These are phyloP conservation scores for Taiozyma sp. DNA, from an alignment of 1,139 yeast species.

Conservation along the genomic window DNA sequence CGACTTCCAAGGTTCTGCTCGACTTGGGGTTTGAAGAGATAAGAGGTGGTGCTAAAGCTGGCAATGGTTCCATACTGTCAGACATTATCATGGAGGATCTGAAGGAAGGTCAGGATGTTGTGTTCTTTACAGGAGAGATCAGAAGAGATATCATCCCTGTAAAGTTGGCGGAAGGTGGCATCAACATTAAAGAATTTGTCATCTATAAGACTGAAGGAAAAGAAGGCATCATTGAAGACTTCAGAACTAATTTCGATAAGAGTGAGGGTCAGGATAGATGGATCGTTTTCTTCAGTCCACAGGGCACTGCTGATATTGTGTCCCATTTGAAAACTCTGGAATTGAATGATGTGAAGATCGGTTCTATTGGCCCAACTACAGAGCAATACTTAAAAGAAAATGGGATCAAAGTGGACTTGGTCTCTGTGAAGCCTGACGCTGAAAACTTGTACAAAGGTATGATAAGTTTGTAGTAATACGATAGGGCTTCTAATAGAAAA, in stretches of 20 bases:
- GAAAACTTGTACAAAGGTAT: conserved; percentile 42
- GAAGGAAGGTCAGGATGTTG: conserved; percentile 28
- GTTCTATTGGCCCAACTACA: conserved; percentile 94
- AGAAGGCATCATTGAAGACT: conserved; percentile 40
- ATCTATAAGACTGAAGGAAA: conserved; percentile 65
- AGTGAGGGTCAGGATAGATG: conserved; percentile 34
- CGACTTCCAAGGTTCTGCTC: conserved; percentile 61
- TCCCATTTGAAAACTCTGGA: conserved; percentile 32
- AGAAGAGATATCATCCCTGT: conserved; percentile 79
- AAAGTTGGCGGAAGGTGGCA: conserved; percentile 41
- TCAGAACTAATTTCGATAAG: conserved; percentile 13
- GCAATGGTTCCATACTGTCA: conserved; percentile 73
- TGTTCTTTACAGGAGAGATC: conserved; percentile 84
- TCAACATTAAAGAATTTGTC: conserved; percentile 55
- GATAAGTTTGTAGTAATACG: conserved; percentile 1
- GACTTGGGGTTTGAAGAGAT: conserved; percentile 64
- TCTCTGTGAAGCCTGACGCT: conserved; percentile 75
- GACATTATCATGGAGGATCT: conserved; percentile 52
- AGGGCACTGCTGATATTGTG: conserved; percentile 69
- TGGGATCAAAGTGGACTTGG: conserved; percentile 55
- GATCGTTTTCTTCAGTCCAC: conserved; percentile 90
- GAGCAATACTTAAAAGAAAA: conserved; percentile 51
- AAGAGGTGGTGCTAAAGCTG: conserved; percentile 72
- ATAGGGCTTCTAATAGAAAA: background rate
- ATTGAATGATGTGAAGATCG: conserved; percentile 40